Evolutionary conservation across 2,329 filamentous ascomycete genomes (phyloP).

Genomic region (Fusarium palustre): DNA sequence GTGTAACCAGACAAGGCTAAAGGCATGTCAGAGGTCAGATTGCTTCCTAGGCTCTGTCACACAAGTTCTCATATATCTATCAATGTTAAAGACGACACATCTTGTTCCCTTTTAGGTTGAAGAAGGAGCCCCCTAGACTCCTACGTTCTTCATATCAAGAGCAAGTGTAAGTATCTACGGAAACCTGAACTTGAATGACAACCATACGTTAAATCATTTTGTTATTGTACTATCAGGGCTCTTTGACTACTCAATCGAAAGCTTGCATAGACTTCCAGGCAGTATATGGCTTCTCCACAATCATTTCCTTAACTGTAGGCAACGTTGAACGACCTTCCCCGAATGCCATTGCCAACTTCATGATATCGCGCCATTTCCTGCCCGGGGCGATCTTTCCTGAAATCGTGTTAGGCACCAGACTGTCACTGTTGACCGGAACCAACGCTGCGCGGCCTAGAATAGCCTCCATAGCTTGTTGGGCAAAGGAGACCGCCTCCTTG

Average conservation of each 20-base stretch:
- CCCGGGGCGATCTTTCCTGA: slow-evolving; percentile 17
- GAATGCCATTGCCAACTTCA: background rate
- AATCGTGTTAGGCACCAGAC: slow-evolving; percentile 4
- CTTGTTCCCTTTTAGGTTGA: too few relatives aligned
- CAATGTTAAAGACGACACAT: too few relatives aligned
- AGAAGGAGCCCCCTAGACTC: too few relatives aligned
- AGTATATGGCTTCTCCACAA: slow-evolving; percentile 5
- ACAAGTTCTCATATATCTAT: too few relatives aligned
- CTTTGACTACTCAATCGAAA: background rate
- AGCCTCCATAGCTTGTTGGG: slow-evolving; percentile 69
- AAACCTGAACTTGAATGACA: too few relatives aligned
- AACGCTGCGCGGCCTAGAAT: slow-evolving; percentile 60
- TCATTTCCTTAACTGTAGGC: slow-evolving; percentile 11
- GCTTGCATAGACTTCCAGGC: slow-evolving; percentile 17
- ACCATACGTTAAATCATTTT: background rate
- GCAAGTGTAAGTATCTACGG: too few relatives aligned
- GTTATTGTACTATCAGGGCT: background rate
- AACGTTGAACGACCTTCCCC: background rate
- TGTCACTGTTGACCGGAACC: slow-evolving; percentile 15
- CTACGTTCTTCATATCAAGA: too few relatives aligned
- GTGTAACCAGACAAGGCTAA: too few relatives aligned
- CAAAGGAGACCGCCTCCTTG: slow-evolving; percentile 66
- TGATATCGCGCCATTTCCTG: slow-evolving; percentile 6
- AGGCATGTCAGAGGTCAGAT: too few relatives aligned
- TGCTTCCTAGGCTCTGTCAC: too few relatives aligned